phyloP scores from a whole-genome alignment of 257 asterid genomes.

The Marsdenia floribunda region DNA sequence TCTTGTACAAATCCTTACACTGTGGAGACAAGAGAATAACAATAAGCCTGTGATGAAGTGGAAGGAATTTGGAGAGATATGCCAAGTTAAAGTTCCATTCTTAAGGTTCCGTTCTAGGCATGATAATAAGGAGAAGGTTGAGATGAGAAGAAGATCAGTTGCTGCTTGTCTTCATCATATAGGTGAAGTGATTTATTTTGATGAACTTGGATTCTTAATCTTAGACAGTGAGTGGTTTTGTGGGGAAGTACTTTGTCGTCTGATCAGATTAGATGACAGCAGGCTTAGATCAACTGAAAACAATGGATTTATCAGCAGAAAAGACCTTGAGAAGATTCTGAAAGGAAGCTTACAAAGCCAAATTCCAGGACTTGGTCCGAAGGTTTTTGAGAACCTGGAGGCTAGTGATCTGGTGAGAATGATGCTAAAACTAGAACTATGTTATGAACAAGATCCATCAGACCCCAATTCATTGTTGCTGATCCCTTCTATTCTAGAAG shows the following conservation, averaged over 20 bases:
- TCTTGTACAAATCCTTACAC: constrained; percentile 39
- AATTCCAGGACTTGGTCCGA: constrained; percentile 55
- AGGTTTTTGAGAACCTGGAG: constrained; percentile 52
- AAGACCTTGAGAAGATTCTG: constrained; percentile 67
- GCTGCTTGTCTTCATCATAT: constrained; percentile 67
- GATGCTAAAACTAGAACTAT: constrained; percentile 82
- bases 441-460: constrained; percentile 67
- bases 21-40: constrained; percentile 61
- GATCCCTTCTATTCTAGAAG: constrained; percentile 64
- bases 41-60: constrained; percentile 68
- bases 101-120: constrained; percentile 61
- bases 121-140: constrained; percentile 57
- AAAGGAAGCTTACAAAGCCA: constrained; percentile 49
- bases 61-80: constrained; percentile 72
- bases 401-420: constrained; percentile 52
- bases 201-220: constrained; percentile 51
- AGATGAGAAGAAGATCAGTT: constrained; percentile 56
- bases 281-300: constrained; percentile 34
- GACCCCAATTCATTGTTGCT: constrained; percentile 49
- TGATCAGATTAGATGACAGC: constrained; percentile 43
- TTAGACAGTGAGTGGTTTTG: constrained; percentile 81
- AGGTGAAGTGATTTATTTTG: constrained; percentile 75
- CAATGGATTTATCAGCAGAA: constrained; percentile 54
- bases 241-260: constrained; percentile 60
- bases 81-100: constrained; percentile 70